These are phyloP conservation scores for Phytopythium vexans DNA, from an alignment of 352 stramenopile species.

Conservation along the genomic window DNA sequence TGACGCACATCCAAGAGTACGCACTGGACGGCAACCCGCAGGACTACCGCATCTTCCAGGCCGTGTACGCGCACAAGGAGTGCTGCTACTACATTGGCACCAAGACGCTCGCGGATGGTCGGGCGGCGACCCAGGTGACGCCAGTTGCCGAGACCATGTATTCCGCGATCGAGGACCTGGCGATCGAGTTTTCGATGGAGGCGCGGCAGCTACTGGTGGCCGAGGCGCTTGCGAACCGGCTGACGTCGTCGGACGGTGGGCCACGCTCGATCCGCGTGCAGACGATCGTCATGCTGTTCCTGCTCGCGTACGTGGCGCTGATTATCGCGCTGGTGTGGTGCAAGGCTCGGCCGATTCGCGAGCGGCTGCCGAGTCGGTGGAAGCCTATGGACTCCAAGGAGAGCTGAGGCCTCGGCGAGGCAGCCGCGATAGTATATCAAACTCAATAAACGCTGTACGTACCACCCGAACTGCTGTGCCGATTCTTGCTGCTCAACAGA, in stretches of 20 bases:
- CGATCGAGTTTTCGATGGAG: constrained; percentile 80
- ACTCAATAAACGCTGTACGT: too few species aligned
- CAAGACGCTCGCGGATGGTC: constrained; percentile 51
- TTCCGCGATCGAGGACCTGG: constrained; percentile 64
- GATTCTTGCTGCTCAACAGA: too few species aligned
- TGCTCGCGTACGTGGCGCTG: constrained; percentile 59
- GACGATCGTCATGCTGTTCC: constrained; percentile 62
- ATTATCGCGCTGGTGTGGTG: constrained; percentile 82
- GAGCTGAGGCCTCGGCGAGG: constrained; percentile 18
- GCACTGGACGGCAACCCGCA: constrained; percentile 61
- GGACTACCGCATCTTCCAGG: constrained; percentile 81
- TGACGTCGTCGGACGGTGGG: constrained; percentile 22
- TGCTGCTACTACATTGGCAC: constrained; percentile 88
- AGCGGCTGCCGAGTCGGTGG: constrained; percentile 77
- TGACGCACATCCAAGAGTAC: constrained; percentile 85
- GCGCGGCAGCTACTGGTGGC: constrained; percentile 54
- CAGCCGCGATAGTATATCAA: too few species aligned
- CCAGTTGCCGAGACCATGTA: constrained; percentile 73
- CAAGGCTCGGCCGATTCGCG: constrained; percentile 57
- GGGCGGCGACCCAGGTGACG: constrained; percentile 68
- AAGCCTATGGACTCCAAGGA: constrained; percentile 76
- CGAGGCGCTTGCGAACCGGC: constrained; percentile 20
- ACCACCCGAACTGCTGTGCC: too few species aligned
- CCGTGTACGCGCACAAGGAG: constrained; percentile 76
- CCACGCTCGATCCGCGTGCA: constrained; percentile 35